Evolutionary conservation across 306 rosid species (phyloP), one percentile per base, ranked within the genome.

Genomic region (Gleditsia sinensis): DNA sequence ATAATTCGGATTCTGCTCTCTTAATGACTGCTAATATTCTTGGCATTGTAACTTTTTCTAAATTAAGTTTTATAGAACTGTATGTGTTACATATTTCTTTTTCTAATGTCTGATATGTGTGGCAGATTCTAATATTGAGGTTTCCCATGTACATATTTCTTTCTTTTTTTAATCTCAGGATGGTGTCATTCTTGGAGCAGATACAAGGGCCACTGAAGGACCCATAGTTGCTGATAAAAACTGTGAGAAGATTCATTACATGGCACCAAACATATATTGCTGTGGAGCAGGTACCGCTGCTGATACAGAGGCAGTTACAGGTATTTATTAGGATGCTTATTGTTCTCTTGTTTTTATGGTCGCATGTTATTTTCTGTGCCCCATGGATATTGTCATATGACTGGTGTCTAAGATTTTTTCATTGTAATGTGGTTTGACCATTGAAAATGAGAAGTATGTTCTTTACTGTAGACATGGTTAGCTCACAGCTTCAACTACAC

Each of bases 271-370:
- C 56, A 94, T 94, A 32, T 92, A 92, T 73, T 94, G 99, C 63
- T 94, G 98, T 80, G 99, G 99, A 74, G 98, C 99, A 7, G 99
- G 99, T 73, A 94, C 99, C 69, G 99, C 99, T 73, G 98, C 97
- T 65, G 98, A 94, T 76, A 94, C 99, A 25, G 98, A 94, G 88
- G 99, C 99, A 17, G 99, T 94, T 46, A 94, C 99, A 67, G 99
- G 98, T 91, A 82, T 68, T 23, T 71, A 60, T 67, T 67, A 33
- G 55, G 66, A 8, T 8, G 17, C 24, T 33, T 32, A 30, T 7
- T 33, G 25, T 32, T 8, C 0, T n/a, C 5, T 17, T 7, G 13
- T 28, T 32, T 33, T n/a, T 32, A 30, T 59, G 37, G 24, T 30
- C 24, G 34, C 23, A 2, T 59, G 3, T 32, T n/a, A 30, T 32